Conservation (phyloP, 2,329 filamentous ascomycete species). For the Moelleriella libera region DNA sequence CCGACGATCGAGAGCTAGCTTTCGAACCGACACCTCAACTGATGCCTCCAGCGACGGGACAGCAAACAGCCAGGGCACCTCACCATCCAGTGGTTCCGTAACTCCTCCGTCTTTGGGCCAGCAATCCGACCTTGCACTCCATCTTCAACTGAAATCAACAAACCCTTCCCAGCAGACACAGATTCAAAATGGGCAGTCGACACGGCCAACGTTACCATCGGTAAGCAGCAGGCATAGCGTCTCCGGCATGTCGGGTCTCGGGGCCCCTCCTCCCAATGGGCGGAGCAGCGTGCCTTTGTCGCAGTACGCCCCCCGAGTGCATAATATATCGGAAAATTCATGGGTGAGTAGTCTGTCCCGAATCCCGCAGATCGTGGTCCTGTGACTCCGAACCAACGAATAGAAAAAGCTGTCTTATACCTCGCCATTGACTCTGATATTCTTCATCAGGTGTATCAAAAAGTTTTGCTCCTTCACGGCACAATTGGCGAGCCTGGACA, state of each 20-base stretch:
- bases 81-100: slow-evolving; percentile 53
- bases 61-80: slow-evolving; percentile 38
- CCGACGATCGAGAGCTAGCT: slow-evolving; percentile 61
- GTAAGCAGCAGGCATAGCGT: slow-evolving; percentile 48
- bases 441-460: slow-evolving; percentile 67
- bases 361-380: not conserved
- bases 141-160: slow-evolving; percentile 43
- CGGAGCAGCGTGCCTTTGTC: slow-evolving; percentile 51
- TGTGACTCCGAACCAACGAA: too few species aligned
- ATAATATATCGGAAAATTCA: slow-evolving; percentile 66
- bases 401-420: too few species aligned
- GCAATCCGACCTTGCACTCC: slow-evolving; percentile 48
- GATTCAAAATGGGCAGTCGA: slow-evolving; percentile 8
- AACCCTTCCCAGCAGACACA: slow-evolving; percentile 6
- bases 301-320: slow-evolving; percentile 65
- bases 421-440: slow-evolving; percentile 8
- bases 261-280: slow-evolving; percentile 37
- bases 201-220: slow-evolving; percentile 22
- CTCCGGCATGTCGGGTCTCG: slow-evolving; percentile 47
- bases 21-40: slow-evolving; percentile 49
- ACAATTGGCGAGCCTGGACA: slow-evolving; percentile 61
- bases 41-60: slow-evolving; percentile 48
- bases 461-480: slow-evolving; percentile 69
- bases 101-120: slow-evolving; percentile 63
- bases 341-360: slow-evolving; percentile 47